A percentile compares a stretch with the other conserved stretches of the same genome.
Evolutionary conservation across 495 filamentous ascomycete genomes (phyloP).

Genomic region (Neurospora intermedia): DNA sequence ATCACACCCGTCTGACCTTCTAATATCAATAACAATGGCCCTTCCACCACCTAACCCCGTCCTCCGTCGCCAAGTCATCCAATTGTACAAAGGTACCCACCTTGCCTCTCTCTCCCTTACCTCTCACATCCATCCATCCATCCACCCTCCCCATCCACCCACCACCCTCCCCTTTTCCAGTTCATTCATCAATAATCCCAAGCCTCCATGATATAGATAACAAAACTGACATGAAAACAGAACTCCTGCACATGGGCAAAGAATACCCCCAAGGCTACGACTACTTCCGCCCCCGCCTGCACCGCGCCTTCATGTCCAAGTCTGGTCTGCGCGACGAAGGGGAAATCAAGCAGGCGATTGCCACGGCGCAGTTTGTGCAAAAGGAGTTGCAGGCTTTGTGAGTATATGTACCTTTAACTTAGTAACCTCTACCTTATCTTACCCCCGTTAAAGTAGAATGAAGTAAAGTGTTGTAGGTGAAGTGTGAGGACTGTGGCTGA

Average conservation of each 20-base stretch:
- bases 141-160: too few relatives aligned
- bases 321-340: constrained; percentile 57
- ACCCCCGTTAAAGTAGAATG: too few relatives aligned
- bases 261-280: constrained; percentile 81
- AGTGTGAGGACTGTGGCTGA: too few relatives aligned
- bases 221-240: constrained; percentile 39
- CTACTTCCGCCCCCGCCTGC: constrained; percentile 73
- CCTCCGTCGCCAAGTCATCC: constrained; percentile 71
- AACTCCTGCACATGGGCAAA: constrained; percentile 72
- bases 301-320: constrained; percentile 73
- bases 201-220: too few relatives aligned
- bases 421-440: too few relatives aligned
- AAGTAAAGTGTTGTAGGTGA: too few relatives aligned
- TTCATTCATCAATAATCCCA: too few relatives aligned
- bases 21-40: not conserved
- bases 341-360: constrained; percentile 65
- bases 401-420: not conserved
- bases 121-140: too few relatives aligned
- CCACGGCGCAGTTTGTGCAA: constrained; percentile 75
- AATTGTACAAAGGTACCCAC: constrained; percentile 74
- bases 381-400: constrained; percentile 31
- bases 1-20: too few relatives aligned
- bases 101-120: too few relatives aligned
- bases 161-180: too few relatives aligned
- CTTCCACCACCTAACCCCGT: constrained; percentile 32